Base-by-base conservation (phyloP, 139 green algal genomes). In the Pseudopediastrum boryanum region DNA sequence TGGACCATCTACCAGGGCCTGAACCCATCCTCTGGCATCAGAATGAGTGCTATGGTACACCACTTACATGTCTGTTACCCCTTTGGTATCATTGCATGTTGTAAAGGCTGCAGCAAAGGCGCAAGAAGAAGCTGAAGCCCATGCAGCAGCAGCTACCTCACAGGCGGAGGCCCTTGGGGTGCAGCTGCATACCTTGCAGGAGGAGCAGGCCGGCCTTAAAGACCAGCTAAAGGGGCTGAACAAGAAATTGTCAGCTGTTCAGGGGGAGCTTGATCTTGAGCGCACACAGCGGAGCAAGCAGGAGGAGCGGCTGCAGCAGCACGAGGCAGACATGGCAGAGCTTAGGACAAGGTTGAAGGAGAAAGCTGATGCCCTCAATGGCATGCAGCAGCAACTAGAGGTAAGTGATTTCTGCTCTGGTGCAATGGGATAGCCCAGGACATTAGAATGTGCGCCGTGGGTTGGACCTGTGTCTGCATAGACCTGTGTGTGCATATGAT, bases 291-390 rank as follows among this genome's bases (percentile, higher is more conserved):
- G n/a, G 41, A n/a, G 65, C 9, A 46, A 52, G 21, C 38, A 58
- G 27, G 64, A 76, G 25, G 76, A 23, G 25, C 67, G 76, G 16
- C 51, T 69, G 51, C 25, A 75, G 64, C 62, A 63, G 36, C 51
- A 61, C 10, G 43, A 75, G 31, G 66, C 75, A 2, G 43, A 84
- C 48, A 12, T 84, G 61, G 51, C 46, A 12, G 82, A 83, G 41
- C 52, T 46, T 27, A 51, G 31, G 21, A 69, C 35, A 21, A 83
- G 67, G 72, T 31, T 84, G 8, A 85, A 80, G 78, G 78, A 83
- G 51, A 78, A 71, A 50, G 33, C 42, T 10, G 72, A 71, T 19
- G 83, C 85, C 64, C 41, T 85, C 29, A 78, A 77, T 19, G 27
- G 7, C 1, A 4, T 48, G 27, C 33, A 41, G 35, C 75, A 75